phyloP scores from a whole-genome alignment of 2,329 filamentous ascomycete genomes.

The Chrysoporthe deuterocubensis region DNA sequence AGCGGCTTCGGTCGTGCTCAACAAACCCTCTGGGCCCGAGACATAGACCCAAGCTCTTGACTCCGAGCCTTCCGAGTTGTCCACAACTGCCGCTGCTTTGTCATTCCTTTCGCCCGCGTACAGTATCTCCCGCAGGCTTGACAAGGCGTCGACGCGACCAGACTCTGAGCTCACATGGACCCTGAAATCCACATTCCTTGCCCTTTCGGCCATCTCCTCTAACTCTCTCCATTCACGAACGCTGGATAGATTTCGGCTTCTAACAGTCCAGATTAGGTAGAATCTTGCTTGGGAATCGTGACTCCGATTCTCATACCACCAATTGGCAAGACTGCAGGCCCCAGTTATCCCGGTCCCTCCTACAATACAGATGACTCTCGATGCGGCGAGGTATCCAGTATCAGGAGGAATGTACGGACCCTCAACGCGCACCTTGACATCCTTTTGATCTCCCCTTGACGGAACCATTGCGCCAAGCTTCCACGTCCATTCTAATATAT shows the following conservation, averaged over 20 bases:
- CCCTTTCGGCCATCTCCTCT: neutral
- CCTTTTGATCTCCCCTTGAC: slow-evolving; percentile 13
- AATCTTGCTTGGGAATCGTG: slow-evolving; percentile 5
- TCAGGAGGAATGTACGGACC: slow-evolving; percentile 17
- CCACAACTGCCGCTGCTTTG: neutral
- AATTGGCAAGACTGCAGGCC: slow-evolving; percentile 16
- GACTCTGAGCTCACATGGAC: slow-evolving; percentile 22
- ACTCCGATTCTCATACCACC: slow-evolving; percentile 16
- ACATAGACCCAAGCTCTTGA: slow-evolving; percentile 21
- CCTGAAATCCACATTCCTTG: slow-evolving; percentile 10
- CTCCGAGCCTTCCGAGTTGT: neutral
- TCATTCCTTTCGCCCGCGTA: too few relatives aligned
- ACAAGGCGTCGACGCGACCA: slow-evolving; percentile 13
- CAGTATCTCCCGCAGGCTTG: neutral
- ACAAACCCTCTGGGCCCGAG: slow-evolving; percentile 17
- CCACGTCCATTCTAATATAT: slow-evolving; percentile 24
- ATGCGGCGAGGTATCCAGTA: slow-evolving; percentile 6
- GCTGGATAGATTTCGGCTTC: neutral
- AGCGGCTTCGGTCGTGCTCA: slow-evolving; percentile 12
- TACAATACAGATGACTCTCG: slow-evolving; percentile 17
- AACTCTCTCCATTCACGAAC: slow-evolving; percentile 18
- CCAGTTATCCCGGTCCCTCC: slow-evolving; percentile 16
- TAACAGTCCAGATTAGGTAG: slow-evolving; percentile 20
- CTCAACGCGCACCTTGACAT: slow-evolving; percentile 17
- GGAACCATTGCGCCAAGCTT: slow-evolving; percentile 12